Evolutionary conservation across 2,329 filamentous ascomycete genomes (phyloP).

Genomic region (Cytospora piceae): DNA sequence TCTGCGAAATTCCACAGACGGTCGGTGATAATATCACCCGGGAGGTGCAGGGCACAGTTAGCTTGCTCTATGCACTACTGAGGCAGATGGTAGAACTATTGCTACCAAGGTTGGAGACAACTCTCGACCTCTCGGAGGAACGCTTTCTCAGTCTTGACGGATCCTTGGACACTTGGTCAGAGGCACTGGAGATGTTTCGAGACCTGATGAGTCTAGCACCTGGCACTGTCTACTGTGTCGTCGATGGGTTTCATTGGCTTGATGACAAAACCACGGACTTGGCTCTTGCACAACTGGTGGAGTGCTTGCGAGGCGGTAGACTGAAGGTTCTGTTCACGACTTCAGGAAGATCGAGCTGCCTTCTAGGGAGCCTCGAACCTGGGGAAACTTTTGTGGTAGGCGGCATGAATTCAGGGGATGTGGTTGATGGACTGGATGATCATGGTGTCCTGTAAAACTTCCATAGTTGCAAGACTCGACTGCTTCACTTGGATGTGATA

Average conservation of each 20-base stretch:
- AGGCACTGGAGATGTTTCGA: conserved; percentile 2
- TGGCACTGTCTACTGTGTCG: conserved; percentile 8
- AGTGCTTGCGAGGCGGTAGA: background rate
- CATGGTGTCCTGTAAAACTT: background rate
- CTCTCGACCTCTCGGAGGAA: background rate
- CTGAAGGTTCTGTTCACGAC: conserved; percentile 15
- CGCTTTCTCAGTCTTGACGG: background rate
- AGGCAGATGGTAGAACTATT: conserved; percentile 19
- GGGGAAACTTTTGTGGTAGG: background rate
- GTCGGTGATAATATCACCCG: background rate
- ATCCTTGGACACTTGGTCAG: background rate
- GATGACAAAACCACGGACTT: conserved; percentile 1
- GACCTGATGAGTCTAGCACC: background rate
- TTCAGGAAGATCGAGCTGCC: conserved; percentile 12
- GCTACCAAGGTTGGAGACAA: conserved; percentile 2
- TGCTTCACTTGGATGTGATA: too few species aligned
- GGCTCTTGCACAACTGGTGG: background rate
- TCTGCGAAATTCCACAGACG: conserved; percentile 28
- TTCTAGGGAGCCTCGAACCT: conserved; percentile 17
- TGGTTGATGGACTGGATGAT: background rate
- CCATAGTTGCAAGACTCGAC: background rate
- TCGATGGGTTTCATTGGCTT: conserved; percentile 16
- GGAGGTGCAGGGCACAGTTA: background rate
- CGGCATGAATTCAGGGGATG: background rate
- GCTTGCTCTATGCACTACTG: conserved; percentile 10